Evolutionary conservation across 768 basidiomycete genomes (phyloP).

Genomic region (Phylloporus scabripes): DNA sequence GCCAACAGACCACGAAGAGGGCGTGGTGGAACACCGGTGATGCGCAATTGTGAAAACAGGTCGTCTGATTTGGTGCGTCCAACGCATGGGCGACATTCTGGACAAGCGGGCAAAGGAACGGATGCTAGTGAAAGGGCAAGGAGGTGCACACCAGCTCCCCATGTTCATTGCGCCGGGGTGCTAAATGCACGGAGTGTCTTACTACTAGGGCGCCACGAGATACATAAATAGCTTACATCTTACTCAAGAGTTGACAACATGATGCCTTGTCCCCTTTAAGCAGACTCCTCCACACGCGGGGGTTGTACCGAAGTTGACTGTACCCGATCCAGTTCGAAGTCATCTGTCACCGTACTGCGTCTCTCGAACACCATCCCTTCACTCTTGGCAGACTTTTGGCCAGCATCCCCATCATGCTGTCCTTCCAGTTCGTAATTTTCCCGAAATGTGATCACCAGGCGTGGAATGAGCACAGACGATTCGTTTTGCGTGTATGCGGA

Average conservation of each 20-base stretch:
- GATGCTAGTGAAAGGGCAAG: no score
- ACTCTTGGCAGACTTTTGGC: background rate
- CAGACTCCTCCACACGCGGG: no score
- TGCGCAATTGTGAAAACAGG: no score
- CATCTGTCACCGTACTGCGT: background rate
- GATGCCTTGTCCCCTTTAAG: no score
- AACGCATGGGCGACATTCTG: no score
- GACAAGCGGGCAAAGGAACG: no score
- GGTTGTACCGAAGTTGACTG: no score
- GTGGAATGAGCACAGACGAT: constrained; percentile 15
- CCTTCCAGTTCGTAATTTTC: constrained; percentile 10
- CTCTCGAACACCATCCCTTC: background rate
- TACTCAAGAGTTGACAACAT: background rate
- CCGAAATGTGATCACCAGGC: constrained; percentile 18
- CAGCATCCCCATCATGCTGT: background rate
- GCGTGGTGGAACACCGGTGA: no score
- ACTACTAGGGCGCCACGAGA: no score
- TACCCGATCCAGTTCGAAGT: background rate
- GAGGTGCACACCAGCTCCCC: no score
- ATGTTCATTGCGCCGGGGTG: background rate
- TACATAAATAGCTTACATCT: background rate
- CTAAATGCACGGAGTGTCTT: background rate
- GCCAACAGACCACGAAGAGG: no score
- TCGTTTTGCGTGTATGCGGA: constrained; percentile 17
- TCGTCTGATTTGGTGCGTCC: no score